phyloP scores from a whole-genome alignment of 768 basidiomycete species.

The Rhodotorula diobovata region DNA sequence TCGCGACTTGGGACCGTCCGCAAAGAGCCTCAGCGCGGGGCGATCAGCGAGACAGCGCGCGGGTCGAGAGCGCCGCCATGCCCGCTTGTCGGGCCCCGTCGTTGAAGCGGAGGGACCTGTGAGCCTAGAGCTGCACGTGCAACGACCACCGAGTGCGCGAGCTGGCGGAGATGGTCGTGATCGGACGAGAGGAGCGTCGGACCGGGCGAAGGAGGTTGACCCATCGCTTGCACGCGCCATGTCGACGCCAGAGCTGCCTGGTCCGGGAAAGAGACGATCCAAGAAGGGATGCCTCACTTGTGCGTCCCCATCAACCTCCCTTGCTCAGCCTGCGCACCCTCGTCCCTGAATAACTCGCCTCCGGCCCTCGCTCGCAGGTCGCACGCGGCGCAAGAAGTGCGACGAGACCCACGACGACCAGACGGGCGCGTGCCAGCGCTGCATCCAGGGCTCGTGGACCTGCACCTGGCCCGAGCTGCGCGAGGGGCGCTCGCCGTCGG shows the following conservation, averaged over 20 bases:
- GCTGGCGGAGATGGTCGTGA: too few relatives aligned
- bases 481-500: not conserved
- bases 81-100: too few relatives aligned
- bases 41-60: too few relatives aligned
- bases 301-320: not conserved
- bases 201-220: not conserved
- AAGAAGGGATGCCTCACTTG: slow-evolving; percentile 11
- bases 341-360: not conserved
- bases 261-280: not conserved
- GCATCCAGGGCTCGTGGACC: too few relatives aligned
- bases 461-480: slow-evolving; percentile 10
- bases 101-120: too few relatives aligned
- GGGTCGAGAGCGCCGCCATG: too few relatives aligned
- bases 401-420: not conserved
- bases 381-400: not conserved
- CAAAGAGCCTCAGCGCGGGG: too few relatives aligned
- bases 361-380: not conserved
- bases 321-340: not conserved
- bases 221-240: not conserved
- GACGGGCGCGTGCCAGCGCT: too few relatives aligned
- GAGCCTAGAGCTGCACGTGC: too few relatives aligned
- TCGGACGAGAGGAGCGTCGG: not conserved
- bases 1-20: too few relatives aligned
- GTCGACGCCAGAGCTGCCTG: not conserved
- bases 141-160: too few relatives aligned